Evolutionary conservation across 148 eudicot species (phyloP).

Genomic region (Diospyros lotus): DNA sequence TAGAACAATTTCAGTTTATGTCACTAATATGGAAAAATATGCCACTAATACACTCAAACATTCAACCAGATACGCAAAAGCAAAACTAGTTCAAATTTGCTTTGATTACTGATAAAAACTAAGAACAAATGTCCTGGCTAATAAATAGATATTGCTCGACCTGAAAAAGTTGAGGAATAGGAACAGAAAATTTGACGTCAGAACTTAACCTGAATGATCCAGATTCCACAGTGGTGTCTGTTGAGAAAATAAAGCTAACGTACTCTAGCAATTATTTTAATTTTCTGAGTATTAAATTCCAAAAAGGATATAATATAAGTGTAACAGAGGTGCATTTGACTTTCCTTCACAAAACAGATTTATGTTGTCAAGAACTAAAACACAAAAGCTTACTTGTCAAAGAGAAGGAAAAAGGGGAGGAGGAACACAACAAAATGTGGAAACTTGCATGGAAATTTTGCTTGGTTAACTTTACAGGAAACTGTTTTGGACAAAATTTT

Average conservation of each 20-base stretch:
- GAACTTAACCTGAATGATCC: background rate
- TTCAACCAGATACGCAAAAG: background rate
- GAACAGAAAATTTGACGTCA: background rate
- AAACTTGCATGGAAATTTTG: too few relatives aligned
- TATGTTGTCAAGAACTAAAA: too few relatives aligned
- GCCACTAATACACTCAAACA: background rate
- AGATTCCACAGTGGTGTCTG: background rate
- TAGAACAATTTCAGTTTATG: background rate
- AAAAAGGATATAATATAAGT: too few relatives aligned
- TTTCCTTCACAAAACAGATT: too few relatives aligned
- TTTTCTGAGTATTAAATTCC: background rate
- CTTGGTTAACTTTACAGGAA: too few relatives aligned
- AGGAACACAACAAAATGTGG: too few relatives aligned
- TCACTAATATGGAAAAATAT: background rate
- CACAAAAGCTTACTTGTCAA: too few relatives aligned
- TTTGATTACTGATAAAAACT: background rate
- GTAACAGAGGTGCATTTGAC: too few relatives aligned
- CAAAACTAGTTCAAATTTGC: background rate
- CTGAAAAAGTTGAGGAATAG: background rate
- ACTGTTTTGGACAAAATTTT: too few relatives aligned
- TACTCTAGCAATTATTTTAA: background rate
- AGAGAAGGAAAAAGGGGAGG: too few relatives aligned
- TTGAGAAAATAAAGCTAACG: background rate
- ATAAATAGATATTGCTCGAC: background rate
- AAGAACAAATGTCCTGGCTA: conserved; percentile 1